A percentile compares a stretch with the other conserved stretches of the same genome.
Evolutionary conservation across 1,284 basidiomycete genomes (phyloP).

Genomic region (Ustilago loliicola): DNA sequence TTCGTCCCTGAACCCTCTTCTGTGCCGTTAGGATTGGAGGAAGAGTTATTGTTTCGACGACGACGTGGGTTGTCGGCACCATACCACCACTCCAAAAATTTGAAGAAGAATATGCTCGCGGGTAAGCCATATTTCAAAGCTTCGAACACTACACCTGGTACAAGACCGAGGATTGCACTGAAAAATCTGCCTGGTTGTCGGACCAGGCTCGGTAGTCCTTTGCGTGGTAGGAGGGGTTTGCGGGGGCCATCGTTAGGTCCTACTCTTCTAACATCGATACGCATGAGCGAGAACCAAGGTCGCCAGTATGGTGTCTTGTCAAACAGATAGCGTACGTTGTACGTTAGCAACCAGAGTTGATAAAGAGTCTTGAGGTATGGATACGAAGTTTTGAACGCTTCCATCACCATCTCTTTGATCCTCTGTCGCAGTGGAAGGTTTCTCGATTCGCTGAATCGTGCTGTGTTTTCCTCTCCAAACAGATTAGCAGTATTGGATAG

Average conservation of each 20-base stretch:
- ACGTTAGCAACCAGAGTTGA: slow-evolving; percentile 82
- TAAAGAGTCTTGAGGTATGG: slow-evolving; percentile 84
- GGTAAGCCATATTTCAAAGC: slow-evolving; percentile 83
- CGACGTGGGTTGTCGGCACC: slow-evolving; percentile 84
- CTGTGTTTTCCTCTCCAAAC: slow-evolving; percentile 68
- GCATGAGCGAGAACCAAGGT: slow-evolving; percentile 89
- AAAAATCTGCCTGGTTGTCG: slow-evolving; percentile 47
- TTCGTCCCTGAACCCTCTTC: slow-evolving; percentile 14
- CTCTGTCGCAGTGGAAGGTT: background rate
- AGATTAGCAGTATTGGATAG: slow-evolving; percentile 75
- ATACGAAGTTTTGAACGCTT: slow-evolving; percentile 73
- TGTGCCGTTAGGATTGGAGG: slow-evolving; percentile 72
- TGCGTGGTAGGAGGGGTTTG: slow-evolving; percentile 36
- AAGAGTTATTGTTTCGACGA: slow-evolving; percentile 33
- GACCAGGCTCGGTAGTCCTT: slow-evolving; percentile 48
- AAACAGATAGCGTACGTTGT: slow-evolving; percentile 92
- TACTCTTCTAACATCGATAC: slow-evolving; percentile 83
- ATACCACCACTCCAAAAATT: slow-evolving; percentile 99
- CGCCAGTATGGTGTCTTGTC: slow-evolving; percentile 87
- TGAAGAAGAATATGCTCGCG: slow-evolving; percentile 93
- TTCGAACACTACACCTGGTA: slow-evolving; percentile 62
- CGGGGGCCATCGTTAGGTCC: slow-evolving; percentile 70
- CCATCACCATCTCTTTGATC: background rate
- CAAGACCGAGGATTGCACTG: slow-evolving; percentile 29
- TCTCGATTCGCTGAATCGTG: slow-evolving; percentile 9